These are phyloP conservation scores for Leccinum variicolor DNA, from an alignment of 768 basidiomycete genomes.

Conservation along the genomic window DNA sequence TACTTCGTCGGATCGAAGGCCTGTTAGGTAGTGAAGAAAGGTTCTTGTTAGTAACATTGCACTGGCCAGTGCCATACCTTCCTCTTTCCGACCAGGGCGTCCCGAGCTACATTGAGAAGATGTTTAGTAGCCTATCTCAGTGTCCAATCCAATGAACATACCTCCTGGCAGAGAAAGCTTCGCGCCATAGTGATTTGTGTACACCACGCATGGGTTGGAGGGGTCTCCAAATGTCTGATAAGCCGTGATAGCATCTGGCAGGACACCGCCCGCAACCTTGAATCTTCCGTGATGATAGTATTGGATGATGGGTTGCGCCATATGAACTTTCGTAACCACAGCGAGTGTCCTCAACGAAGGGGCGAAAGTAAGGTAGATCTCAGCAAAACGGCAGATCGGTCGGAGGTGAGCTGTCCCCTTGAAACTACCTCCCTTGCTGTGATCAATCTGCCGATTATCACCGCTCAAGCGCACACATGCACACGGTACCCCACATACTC, in stretches of 20 bases:
- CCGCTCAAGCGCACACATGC: not conserved
- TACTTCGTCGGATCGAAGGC: conserved; percentile 50
- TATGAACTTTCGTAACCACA: not conserved
- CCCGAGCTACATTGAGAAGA: conserved; percentile 35
- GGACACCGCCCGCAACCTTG: conserved; percentile 46
- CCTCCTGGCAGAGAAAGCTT: conserved; percentile 41
- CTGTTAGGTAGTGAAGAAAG: conserved; percentile 23
- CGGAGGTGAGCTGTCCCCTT: not conserved
- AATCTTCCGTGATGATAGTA: conserved; percentile 56
- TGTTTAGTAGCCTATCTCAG: conserved; percentile 33
- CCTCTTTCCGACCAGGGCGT: conserved; percentile 46
- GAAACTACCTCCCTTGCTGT: not conserved
- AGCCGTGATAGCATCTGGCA: conserved; percentile 57
- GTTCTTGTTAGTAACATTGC: not conserved
- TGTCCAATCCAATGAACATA: conserved; percentile 23
- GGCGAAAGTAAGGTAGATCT: not conserved
- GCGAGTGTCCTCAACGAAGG: not conserved
- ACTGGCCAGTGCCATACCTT: conserved; percentile 41
- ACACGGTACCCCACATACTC: not conserved
- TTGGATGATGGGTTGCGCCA: conserved; percentile 30
- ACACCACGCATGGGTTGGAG: conserved; percentile 49
- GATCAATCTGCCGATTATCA: not conserved
- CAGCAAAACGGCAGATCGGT: not conserved
- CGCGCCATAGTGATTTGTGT: conserved; percentile 54
- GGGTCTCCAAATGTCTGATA: conserved; percentile 53